phyloP scores from a whole-genome alignment of 2,329 filamentous ascomycete species.

The Colletotrichum chrysophilum region DNA sequence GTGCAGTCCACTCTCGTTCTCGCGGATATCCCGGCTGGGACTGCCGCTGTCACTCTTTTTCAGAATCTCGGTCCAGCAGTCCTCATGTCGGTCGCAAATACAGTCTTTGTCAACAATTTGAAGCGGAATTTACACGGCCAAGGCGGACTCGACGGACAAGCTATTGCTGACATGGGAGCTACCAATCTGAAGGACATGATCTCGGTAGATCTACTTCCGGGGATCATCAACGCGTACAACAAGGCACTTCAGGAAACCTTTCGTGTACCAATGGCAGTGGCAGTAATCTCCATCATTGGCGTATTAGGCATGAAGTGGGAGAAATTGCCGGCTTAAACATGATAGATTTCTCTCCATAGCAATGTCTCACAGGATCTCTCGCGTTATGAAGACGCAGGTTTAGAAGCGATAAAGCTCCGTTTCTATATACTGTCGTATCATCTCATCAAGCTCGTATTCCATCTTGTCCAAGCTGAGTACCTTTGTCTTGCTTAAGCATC shows the following conservation, averaged over 20 bases:
- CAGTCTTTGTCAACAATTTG: slow-evolving; percentile 13
- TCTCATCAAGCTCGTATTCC: not conserved
- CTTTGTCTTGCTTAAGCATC: not conserved
- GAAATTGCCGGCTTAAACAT: not conserved
- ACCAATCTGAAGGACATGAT: slow-evolving; percentile 63
- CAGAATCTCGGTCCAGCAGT: slow-evolving; percentile 18
- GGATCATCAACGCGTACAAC: slow-evolving; percentile 67
- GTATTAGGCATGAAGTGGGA: slow-evolving; percentile 16
- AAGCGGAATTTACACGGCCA: slow-evolving; percentile 34
- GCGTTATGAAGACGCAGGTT: not conserved
- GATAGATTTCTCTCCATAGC: not conserved
- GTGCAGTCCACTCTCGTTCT: slow-evolving; percentile 27
- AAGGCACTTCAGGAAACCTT: slow-evolving; percentile 66
- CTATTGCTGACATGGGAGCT: slow-evolving; percentile 48
- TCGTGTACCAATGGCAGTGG: slow-evolving; percentile 56
- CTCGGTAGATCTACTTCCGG: slow-evolving; percentile 46
- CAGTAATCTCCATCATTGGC: slow-evolving; percentile 1
- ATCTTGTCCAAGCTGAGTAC: not conserved
- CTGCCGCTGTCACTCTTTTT: slow-evolving; percentile 13
- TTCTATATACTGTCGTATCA: not conserved
- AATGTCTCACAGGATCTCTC: not conserved
- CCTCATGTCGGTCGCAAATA: slow-evolving; percentile 14
- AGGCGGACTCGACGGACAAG: slow-evolving; percentile 1
- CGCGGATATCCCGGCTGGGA: slow-evolving; percentile 10
- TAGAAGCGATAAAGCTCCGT: not conserved